Percentiles rank a stretch among this genome's conserved stretches.
Conservation (phyloP, 116 monocot species). For the Thalassia testudinum region DNA sequence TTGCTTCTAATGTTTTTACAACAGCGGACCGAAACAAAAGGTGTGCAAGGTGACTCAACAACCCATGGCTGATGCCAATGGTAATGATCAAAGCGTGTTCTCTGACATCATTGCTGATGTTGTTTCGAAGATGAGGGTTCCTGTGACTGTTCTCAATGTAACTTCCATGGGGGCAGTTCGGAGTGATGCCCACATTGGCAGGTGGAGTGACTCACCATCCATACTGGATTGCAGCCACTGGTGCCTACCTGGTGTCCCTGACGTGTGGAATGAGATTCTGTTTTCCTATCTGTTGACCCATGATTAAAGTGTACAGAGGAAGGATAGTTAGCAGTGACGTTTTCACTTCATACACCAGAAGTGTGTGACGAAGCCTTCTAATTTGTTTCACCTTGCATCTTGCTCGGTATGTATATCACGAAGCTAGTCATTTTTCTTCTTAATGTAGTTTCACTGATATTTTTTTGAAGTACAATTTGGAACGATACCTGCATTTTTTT, state of each 20-base stretch:
- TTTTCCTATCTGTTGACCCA: conserved; percentile 23
- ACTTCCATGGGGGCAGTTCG: conserved; percentile 70
- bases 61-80: conserved; percentile 36
- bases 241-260: conserved; percentile 98
- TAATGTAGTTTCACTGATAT: too few species aligned
- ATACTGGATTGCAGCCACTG: conserved; percentile 92
- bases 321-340: too few species aligned
- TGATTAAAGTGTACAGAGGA: too few species aligned
- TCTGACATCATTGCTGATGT: conserved; percentile 59
- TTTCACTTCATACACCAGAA: too few species aligned
- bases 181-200: conserved; percentile 92
- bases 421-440: too few species aligned
- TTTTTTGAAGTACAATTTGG: too few species aligned
- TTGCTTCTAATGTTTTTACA: neutral
- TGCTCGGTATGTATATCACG: too few species aligned
- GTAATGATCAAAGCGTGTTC: conserved; percentile 49
- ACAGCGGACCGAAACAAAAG: conserved; percentile 42
- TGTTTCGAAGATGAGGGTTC: conserved; percentile 39
- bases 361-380: too few species aligned
- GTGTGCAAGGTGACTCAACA: conserved; percentile 46
- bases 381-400: too few species aligned
- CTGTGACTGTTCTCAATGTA: conserved; percentile 65
- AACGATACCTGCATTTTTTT: too few species aligned
- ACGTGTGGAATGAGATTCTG: conserved; percentile 95
- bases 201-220: conserved; percentile 57